Evolutionary conservation across 345 rosid species (phyloP).

Genomic region (Atalantia buxifolia): DNA sequence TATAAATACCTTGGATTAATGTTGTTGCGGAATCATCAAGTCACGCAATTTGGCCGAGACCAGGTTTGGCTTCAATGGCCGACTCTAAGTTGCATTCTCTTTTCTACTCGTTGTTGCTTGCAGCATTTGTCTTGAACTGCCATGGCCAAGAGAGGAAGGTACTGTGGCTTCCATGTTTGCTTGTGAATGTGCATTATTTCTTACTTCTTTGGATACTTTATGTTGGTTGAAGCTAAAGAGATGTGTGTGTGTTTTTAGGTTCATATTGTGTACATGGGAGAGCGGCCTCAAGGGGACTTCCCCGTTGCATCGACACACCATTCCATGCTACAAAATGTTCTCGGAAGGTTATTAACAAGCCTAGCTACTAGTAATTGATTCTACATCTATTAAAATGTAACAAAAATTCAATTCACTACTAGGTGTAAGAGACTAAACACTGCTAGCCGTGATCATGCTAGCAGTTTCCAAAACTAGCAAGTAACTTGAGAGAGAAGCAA

Average conservation of each 20-base stretch:
- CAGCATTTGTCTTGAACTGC: slow-evolving; percentile 24
- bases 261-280: slow-evolving; percentile 44
- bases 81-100: slow-evolving; percentile 14
- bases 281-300: slow-evolving; percentile 18
- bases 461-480: neutral
- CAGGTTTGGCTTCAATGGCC: slow-evolving; percentile 12
- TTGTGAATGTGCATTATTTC: neutral
- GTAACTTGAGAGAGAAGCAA: neutral
- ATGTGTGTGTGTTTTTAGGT: slow-evolving; percentile 6
- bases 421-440: neutral
- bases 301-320: slow-evolving; percentile 14
- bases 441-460: neutral
- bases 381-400: neutral
- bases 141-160: slow-evolving; percentile 31
- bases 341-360: slow-evolving; percentile 28
- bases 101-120: slow-evolving; percentile 5
- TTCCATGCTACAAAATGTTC: slow-evolving; percentile 31
- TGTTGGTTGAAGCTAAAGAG: neutral
- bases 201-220: neutral
- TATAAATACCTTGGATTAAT: slow-evolving; percentile 8
- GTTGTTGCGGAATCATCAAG: neutral
- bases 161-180: neutral
- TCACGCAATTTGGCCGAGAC: neutral
- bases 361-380: neutral
- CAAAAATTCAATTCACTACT: neutral